Percentiles rank a stretch among this genome's conserved stretches.
Evolutionary conservation across 2,329 filamentous ascomycete genomes (phyloP).

Genomic region (Aspergillus amoenus): DNA sequence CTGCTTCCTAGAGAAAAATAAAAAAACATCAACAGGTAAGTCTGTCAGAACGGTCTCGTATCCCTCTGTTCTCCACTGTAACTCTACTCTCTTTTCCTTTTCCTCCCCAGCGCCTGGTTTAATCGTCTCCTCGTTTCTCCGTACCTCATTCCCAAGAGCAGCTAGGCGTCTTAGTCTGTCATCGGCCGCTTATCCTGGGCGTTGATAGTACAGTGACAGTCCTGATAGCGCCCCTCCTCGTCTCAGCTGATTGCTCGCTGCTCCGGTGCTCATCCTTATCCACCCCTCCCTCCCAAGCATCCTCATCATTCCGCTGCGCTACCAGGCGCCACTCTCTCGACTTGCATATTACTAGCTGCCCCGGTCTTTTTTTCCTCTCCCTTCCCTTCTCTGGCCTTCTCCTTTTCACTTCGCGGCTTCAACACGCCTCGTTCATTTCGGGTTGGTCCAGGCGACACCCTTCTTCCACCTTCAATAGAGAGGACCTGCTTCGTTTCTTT

Average conservation of each 20-base stretch:
- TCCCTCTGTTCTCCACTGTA: neutral
- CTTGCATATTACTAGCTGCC: conserved; percentile 25
- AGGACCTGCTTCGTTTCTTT: conserved; percentile 1
- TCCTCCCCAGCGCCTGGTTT: neutral
- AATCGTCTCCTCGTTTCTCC: neutral
- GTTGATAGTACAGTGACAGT: conserved; percentile 5
- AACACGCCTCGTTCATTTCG: conserved; percentile 15
- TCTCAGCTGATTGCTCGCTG: conserved; percentile 29
- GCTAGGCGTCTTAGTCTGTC: conserved; percentile 11
- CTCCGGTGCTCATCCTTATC: conserved; percentile 24
- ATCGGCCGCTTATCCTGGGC: conserved; percentile 15
- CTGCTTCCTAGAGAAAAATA: too few relatives aligned
- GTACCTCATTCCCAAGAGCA: conserved; percentile 7
- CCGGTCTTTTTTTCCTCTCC: conserved; percentile 16
- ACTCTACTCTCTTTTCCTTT: neutral
- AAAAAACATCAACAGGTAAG: neutral
- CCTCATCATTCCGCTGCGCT: conserved; percentile 10
- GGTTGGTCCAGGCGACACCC: conserved; percentile 27
- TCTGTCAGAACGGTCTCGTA: neutral
- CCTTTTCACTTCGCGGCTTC: conserved; percentile 18
- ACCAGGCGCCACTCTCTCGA: conserved; percentile 19
- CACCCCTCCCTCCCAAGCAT: conserved; percentile 12
- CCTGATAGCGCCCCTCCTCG: conserved; percentile 16
- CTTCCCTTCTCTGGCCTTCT: conserved; percentile 11
- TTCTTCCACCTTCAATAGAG: conserved; percentile 11